Base-by-base conservation (phyloP, 768 basidiomycete species). In the Calocybe indica region DNA sequence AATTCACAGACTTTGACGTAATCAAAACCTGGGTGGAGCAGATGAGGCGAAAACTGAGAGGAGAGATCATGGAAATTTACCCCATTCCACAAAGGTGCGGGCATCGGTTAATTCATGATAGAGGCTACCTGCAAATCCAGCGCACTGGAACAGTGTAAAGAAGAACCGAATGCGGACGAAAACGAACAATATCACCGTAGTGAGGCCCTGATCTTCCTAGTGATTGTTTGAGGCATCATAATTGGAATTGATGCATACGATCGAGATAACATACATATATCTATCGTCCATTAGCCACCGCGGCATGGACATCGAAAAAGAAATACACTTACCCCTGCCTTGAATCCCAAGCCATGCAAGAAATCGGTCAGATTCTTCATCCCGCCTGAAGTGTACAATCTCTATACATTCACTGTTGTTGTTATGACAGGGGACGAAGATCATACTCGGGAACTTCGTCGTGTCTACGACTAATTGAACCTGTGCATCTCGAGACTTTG, bases 91-190 rank as follows among this genome's bases (percentile, higher is more conserved):
- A 37, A 61, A 59, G 31, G 57, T 50, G 9, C 56, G 60, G 43
- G 58, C 58, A 44, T 61, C 60, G 6, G 58, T 56, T 9, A 59
- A 47, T 35, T 61, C 60, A 35, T 61, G 60, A 37, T 61, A 50
- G 7, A 61, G 50, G 42, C 60, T 61, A 14, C 58, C 60, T 9
- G 58, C 56, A 49, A 58, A 61, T 15, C 55, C 55, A 7, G 58
- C 58, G 37, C 58, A 61, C 58, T 59, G 33, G 10, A 11, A 40
- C 22, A 34, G n/a, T 22, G 10, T 41, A 30, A 30, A 9, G 43
- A 1, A 9, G 7, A 12, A 14, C 5, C 33, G 37, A 22, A 31
- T 15, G 29, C 22, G 9, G 6, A 14, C 11, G 29, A 31, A 28
- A 7, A 28, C 2, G 13, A 33, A 15, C 5, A 5, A 6, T 15